Evolutionary conservation across 805 yeast species (phyloP).

Genomic region (Lipomyces spencermartinsiae): DNA sequence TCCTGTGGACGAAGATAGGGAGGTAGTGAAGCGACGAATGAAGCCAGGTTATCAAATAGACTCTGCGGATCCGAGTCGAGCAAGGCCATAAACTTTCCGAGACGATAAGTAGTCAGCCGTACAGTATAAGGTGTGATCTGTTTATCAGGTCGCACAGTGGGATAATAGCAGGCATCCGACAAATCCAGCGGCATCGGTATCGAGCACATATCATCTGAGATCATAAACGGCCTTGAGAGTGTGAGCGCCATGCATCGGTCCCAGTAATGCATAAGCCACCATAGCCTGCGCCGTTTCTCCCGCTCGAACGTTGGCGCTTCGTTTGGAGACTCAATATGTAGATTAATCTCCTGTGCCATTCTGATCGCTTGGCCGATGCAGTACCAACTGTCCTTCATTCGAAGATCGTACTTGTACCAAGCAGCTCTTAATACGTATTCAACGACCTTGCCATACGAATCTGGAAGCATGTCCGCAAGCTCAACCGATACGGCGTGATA

Average conservation of each 20-base stretch:
- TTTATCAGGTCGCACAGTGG: neutral
- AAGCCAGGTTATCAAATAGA: neutral
- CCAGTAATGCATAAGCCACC: slow-evolving; percentile 15
- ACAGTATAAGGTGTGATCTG: neutral
- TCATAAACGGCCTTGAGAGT: slow-evolving; percentile 14
- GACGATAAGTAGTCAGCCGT: neutral
- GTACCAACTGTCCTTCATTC: slow-evolving; percentile 15
- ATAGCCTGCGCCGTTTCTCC: slow-evolving; percentile 10
- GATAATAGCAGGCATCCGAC: slow-evolving; percentile 17
- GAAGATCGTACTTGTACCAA: slow-evolving; percentile 11
- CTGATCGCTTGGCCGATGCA: slow-evolving; percentile 9
- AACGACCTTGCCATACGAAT: slow-evolving; percentile 2
- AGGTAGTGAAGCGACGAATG: slow-evolving; percentile 5
- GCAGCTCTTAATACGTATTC: slow-evolving; percentile 4
- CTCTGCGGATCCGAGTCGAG: slow-evolving; percentile 2
- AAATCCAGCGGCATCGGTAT: slow-evolving; percentile 12
- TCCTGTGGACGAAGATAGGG: slow-evolving; percentile 7
- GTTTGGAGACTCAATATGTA: slow-evolving; percentile 7
- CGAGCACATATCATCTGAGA: neutral
- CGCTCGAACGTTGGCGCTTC: slow-evolving; percentile 11
- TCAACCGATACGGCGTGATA: slow-evolving; percentile 11
- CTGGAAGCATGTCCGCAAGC: slow-evolving; percentile 10
- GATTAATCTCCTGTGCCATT: slow-evolving; percentile 14
- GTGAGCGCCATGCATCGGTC: slow-evolving; percentile 12
- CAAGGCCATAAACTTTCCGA: neutral